Evolutionary conservation across 805 yeast genomes (phyloP), one percentile per base, ranked within the genome.

Genomic region (Candida ponderosae): DNA sequence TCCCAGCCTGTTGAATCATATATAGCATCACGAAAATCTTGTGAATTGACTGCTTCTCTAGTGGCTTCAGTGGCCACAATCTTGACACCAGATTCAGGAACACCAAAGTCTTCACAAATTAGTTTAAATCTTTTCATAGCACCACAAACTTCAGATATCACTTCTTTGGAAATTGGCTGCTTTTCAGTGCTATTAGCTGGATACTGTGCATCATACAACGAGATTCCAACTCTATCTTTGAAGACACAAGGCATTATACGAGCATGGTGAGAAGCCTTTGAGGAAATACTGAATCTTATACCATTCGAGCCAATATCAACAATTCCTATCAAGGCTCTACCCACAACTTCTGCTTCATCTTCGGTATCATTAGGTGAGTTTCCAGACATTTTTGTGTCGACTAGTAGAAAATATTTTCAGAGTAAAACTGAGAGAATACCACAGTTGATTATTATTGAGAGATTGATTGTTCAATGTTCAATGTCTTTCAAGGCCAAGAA

Each of bases 291-390:
- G 51, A 83, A 80, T 36, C 89, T 62, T 33, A 82, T 71, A 29
- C 86, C 89, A 51, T 80, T 79, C 16, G 89, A 78, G 8, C 89
- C 90, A 17, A 83, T 79, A 54, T 83, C 89, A 4, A 81, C 87
- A 33, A 82, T 74, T 8, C 81, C 87, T 15, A 73, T 68, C 26
- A 76, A 52, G 6, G 78, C 72, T 46, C 79, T 60, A 2, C 76
- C 78, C 9, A 75, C 78, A 4, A 75, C 69, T 15, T 72, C 74
- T 1, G 79, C 73, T 48, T 73, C 80, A 31, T 63, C 64, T 35
- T 62, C 66, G 39, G 52, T 47, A 32, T 50, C 58, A 3, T 43
- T 47, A 18, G 40, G 50, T 2, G 54, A 48, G 40, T 48, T 42
- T 8, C 33, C 18, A 4, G 33, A 31, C 38, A 32, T 34, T 7